Base-by-base conservation (phyloP, 192 early-diverging fungal genomes). In the Backusella sp. region DNA sequence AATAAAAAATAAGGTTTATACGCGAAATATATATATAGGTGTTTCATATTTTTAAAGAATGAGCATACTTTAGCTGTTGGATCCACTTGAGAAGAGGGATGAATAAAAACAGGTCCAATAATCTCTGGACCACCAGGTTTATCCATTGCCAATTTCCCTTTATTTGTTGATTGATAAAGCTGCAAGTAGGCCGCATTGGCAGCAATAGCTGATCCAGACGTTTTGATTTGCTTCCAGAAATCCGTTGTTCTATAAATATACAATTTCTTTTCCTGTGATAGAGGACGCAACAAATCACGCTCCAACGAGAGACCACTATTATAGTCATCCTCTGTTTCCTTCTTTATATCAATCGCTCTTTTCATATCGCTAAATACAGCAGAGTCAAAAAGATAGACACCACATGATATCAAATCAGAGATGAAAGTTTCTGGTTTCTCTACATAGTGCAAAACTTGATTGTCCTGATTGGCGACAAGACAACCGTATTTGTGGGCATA, bases 141-240 rank as follows among this genome's bases (percentile, higher is more conserved):
- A 67, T 82, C 85, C 53, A 59, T 26, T 26, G 90, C 87, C 68
- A 91, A 79, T 79, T 87, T 86, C n/a, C 92, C 87, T 21, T 92
- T 91, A 36, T 84, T 80, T 44, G 80, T 82, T 15, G 84, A 80
- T 56, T 87, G 80, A 49, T 93, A 90, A 79, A 97, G 89, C 76
- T 97, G 93, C 77, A 99, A 88, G 78, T 97, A 98, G 75, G 94
- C 83, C 3, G 94, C 92, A 84, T 99, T 99, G 41, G 95, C 96
- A 66, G 95, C 92, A 53, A 99, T 95, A 23, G 95, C 93, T 30
- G 96, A 97, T 68, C 69, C 69, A 65, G 94, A 94, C 23, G 96
- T 96, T 80, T 99, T 99, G 85, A 99, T 94, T 83, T 96, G 95
- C 77, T 95, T 94, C 98, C 98, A 99, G 79, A 97, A 96, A 71